A percentile compares a stretch with the other conserved stretches of the same genome.
Conservation (phyloP, 805 yeast genomes). For the Saturnispora quitensis region DNA sequence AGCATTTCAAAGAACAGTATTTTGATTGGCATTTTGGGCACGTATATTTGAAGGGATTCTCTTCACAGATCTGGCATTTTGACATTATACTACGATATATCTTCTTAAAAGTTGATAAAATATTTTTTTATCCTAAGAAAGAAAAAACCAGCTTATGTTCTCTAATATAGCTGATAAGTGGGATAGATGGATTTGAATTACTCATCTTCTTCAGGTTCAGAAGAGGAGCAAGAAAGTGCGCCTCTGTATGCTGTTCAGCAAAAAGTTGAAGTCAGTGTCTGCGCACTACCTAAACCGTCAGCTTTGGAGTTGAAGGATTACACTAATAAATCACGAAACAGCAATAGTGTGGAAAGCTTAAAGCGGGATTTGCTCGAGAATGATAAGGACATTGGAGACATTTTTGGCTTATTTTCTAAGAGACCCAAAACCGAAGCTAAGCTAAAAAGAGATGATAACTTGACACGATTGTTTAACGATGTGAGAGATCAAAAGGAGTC, state of each 20-base stretch:
- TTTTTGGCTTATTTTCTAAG: background rate
- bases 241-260: background rate
- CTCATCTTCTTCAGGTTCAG: background rate
- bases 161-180: background rate
- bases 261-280: background rate
- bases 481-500: background rate
- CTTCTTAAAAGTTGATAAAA: background rate
- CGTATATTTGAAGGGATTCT: constrained; percentile 32
- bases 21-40: constrained; percentile 39
- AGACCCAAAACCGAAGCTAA: background rate
- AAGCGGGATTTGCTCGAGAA: background rate
- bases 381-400: background rate
- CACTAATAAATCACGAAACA: background rate
- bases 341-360: background rate
- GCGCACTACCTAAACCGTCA: background rate
- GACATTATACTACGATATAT: background rate
- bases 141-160: too few relatives aligned
- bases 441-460: background rate
- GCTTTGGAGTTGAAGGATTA: background rate
- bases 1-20: constrained; percentile 57
- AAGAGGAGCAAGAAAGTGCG: background rate
- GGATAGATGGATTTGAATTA: background rate
- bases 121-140: background rate
- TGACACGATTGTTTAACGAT: background rate
- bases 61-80: constrained; percentile 21